Percentiles rank a stretch among this genome's conserved stretches.
phyloP scores from a whole-genome alignment of 2,329 filamentous ascomycete species.

The Sporothrix variecibatus region DNA sequence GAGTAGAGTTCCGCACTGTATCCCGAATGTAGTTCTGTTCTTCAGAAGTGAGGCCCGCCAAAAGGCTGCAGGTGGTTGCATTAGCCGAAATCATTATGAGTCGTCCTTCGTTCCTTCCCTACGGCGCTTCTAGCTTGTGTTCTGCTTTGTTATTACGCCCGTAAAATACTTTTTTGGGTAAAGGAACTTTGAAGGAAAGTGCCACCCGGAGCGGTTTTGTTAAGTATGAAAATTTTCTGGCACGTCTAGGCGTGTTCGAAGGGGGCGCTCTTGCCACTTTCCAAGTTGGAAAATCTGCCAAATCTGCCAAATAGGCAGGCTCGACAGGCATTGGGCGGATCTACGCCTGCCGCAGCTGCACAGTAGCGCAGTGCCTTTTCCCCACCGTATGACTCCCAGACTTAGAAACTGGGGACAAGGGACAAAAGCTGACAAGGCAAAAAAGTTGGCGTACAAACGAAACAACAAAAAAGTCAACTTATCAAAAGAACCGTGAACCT shows the following conservation, averaged over 20 bases:
- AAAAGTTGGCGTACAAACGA: background rate
- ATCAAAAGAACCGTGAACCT: background rate
- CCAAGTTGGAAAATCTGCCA: background rate
- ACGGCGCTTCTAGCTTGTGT: no score
- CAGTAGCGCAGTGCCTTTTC: background rate
- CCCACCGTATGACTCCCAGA: conserved; percentile 10
- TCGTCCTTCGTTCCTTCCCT: background rate
- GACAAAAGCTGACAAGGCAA: background rate
- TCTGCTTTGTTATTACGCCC: no score
- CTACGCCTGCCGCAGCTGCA: conserved; percentile 1
- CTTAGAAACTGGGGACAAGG: background rate
- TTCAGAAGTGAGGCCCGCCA: background rate
- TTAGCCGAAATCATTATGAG: conserved; percentile 3
- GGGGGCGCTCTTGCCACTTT: conserved; percentile 8
- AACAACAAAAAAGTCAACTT: background rate
- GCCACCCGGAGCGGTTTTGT: background rate
- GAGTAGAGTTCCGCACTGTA: background rate
- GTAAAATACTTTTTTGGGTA: background rate
- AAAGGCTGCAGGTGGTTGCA: background rate
- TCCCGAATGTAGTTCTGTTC: background rate
- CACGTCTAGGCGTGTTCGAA: background rate
- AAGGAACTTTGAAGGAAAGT: background rate
- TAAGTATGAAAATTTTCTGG: no score
- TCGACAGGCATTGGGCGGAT: background rate
- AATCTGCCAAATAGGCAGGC: conserved; percentile 1